A percentile compares a stretch with the other conserved stretches of the same genome.
phyloP scores from a whole-genome alignment of 768 basidiomycete species.

The Kwoniella pini region DNA sequence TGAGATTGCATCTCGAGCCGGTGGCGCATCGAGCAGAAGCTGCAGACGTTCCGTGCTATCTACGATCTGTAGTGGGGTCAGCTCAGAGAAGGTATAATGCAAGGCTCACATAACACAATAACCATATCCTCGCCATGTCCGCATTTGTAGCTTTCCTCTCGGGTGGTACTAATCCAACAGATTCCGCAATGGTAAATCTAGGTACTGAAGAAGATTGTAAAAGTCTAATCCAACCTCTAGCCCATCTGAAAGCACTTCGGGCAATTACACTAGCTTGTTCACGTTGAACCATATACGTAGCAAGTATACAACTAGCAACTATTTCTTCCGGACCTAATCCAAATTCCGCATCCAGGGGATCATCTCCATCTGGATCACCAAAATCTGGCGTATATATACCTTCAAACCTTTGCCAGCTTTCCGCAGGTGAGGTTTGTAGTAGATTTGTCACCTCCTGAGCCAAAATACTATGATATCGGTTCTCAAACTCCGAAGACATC shows the following conservation, averaged over 20 bases:
- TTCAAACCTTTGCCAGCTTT: constrained; percentile 27
- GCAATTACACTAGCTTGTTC: constrained; percentile 31
- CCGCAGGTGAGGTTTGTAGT: constrained; percentile 32
- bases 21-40: constrained; percentile 4
- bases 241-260: constrained; percentile 34
- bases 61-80: constrained; percentile 17
- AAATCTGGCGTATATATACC: constrained; percentile 13
- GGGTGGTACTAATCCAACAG: constrained; percentile 22
- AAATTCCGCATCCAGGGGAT: constrained; percentile 39
- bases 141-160: constrained; percentile 25
- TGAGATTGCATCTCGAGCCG: constrained; percentile 14
- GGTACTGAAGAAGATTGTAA: constrained; percentile 11
- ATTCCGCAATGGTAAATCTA: constrained; percentile 21
- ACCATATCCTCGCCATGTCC: constrained; percentile 40
- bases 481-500: background rate
- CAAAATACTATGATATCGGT: constrained; percentile 17
- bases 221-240: constrained; percentile 37
- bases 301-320: constrained; percentile 29
- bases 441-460: constrained; percentile 24
- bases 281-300: constrained; percentile 32
- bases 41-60: constrained; percentile 22
- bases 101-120: constrained; percentile 38
- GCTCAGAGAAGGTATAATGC: background rate
- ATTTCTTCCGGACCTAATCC: constrained; percentile 49
- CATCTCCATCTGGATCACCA: constrained; percentile 20